Evolutionary conservation across 805 yeast genomes (phyloP).

Genomic region (Candida incommunis): DNA sequence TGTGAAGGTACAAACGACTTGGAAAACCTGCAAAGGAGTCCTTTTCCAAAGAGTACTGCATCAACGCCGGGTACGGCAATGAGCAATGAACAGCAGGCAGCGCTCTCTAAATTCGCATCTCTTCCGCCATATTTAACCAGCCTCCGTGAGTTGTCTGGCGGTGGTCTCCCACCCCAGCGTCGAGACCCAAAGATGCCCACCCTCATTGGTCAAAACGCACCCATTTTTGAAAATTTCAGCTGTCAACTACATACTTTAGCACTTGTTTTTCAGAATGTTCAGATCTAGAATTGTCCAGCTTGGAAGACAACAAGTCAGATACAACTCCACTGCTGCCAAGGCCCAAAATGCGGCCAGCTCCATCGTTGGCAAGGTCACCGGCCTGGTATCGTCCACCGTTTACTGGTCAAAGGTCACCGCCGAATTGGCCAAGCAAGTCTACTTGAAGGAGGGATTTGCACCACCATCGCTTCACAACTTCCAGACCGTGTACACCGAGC

Average conservation of each 20-base stretch:
- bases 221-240: too few relatives aligned
- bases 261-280: too few relatives aligned
- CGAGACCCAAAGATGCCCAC: too few relatives aligned
- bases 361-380: constrained; percentile 24
- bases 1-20: too few relatives aligned
- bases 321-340: constrained; percentile 1
- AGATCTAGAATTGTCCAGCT: constrained; percentile 1
- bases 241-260: too few relatives aligned
- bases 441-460: constrained; percentile 81
- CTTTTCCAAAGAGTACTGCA: too few relatives aligned
- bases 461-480: constrained; percentile 76
- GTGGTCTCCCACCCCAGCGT: constrained; percentile 1
- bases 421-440: constrained; percentile 61
- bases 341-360: constrained; percentile 15
- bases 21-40: too few relatives aligned
- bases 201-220: constrained; percentile 5
- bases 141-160: too few relatives aligned
- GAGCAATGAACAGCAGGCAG: too few relatives aligned
- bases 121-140: too few relatives aligned
- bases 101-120: too few relatives aligned
- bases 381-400: constrained; percentile 38
- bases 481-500: constrained; percentile 52
- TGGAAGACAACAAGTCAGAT: constrained; percentile 1
- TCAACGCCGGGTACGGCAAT: too few relatives aligned
- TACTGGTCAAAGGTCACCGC: constrained; percentile 66